Evolutionary conservation across 1,284 basidiomycete species (phyloP).

Genomic region (Abortiporus biennis): DNA sequence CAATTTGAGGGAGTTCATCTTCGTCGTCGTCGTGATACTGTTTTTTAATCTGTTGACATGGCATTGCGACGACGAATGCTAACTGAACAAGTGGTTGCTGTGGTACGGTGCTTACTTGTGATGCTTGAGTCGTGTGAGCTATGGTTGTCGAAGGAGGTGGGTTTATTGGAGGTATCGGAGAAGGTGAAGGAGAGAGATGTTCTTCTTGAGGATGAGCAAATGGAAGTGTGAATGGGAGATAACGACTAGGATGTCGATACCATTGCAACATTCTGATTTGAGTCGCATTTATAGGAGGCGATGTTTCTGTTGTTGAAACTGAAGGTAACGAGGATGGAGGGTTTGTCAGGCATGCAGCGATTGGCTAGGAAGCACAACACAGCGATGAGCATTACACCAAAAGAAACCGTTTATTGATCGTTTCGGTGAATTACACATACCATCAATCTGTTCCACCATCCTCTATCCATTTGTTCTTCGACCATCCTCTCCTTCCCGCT

Average conservation of each 20-base stretch:
- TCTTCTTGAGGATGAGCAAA: neutral
- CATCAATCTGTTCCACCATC: neutral
- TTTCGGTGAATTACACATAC: neutral
- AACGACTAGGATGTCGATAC: neutral
- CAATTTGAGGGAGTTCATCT: neutral
- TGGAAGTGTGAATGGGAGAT: neutral
- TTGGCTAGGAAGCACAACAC: neutral
- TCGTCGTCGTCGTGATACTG: neutral
- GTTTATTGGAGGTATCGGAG: neutral
- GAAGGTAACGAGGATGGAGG: neutral
- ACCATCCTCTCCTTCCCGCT: too few relatives aligned
- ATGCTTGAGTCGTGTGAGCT: neutral
- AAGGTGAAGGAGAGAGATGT: neutral
- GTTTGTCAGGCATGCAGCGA: neutral
- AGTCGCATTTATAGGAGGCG: neutral
- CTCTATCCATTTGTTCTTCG: too few relatives aligned
- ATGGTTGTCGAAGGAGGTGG: neutral
- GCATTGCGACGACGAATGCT: slow-evolving; percentile 1
- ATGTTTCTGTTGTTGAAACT: neutral
- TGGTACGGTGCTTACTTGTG: neutral
- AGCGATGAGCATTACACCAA: neutral
- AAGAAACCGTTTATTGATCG: neutral
- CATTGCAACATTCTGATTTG: neutral
- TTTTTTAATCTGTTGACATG: neutral
- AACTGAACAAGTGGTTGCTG: neutral